Evolutionary conservation across 495 filamentous ascomycete genomes (phyloP).

Genomic region (Daldinia caldariorum): DNA sequence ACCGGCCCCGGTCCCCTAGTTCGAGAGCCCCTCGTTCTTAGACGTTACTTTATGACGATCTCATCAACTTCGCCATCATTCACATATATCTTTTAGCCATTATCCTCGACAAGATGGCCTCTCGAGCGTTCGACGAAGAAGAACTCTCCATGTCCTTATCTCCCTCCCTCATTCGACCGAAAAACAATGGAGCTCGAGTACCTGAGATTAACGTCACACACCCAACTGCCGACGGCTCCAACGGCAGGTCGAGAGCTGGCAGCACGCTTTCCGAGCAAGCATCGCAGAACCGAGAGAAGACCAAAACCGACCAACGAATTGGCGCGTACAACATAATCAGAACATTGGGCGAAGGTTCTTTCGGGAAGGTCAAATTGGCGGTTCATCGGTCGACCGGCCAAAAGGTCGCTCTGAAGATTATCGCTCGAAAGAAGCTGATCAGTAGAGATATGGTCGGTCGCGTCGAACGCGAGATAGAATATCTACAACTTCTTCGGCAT

Average conservation of each 20-base stretch:
- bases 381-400: constrained; percentile 89
- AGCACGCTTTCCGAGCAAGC: constrained; percentile 46
- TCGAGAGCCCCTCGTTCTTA: constrained; percentile 40
- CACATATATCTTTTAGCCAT: constrained; percentile 4
- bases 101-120: constrained; percentile 59
- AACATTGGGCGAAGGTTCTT: constrained; percentile 94
- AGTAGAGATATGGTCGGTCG: constrained; percentile 96
- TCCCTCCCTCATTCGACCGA: constrained; percentile 68
- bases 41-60: constrained; percentile 43
- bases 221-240: constrained; percentile 54
- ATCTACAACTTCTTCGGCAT: constrained; percentile 92
- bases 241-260: constrained; percentile 47
- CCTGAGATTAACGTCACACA: constrained; percentile 47
- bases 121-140: constrained; percentile 77
- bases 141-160: constrained; percentile 90
- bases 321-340: constrained; percentile 89
- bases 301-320: constrained; percentile 76
- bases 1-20: constrained; percentile 33
- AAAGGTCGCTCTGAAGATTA: constrained; percentile 97
- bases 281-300: constrained; percentile 53
- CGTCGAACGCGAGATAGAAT: constrained; percentile 97
- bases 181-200: constrained; percentile 46
- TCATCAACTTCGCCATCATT: constrained; percentile 40
- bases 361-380: constrained; percentile 98
- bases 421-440: constrained; percentile 91